Base-by-base conservation (phyloP, 2,329 filamentous ascomycete species). In the Alternaria conjuncta region DNA sequence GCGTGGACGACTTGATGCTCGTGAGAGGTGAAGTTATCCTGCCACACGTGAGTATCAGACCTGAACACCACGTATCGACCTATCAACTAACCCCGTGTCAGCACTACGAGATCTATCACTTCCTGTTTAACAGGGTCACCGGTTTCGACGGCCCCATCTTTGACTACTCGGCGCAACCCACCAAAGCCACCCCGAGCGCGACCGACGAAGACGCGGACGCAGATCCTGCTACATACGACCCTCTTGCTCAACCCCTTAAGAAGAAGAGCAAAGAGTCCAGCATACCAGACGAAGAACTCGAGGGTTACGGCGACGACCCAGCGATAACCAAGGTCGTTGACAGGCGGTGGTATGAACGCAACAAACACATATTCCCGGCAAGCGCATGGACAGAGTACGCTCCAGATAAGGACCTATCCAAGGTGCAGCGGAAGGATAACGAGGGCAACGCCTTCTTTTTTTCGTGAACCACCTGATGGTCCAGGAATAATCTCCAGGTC, bases 61-160 rank as follows among this genome's bases (percentile, higher is more conserved):
- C 7, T 36, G 41, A 5, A 57, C 32, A 41, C 41, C 1, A 25
- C 6, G 5, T 21, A 12, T 9, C 6, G 12, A 8, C 13, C 15
- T 10, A 45, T 68, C 78, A 60, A 78, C 55, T 26, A 9, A 41
- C n/a, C 2, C 4, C 12, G 21, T 26, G 50, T 8, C 76, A 98
- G 93, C 96, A 99, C 80, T 97, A 96, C 77, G 95, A 98, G 69
- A 94, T 99, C 78, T 96, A 98, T 79, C 96, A 95, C 82, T 98
- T 99, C 82, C 89, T 97, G 77, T 91, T 97, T 79, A 97, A 98
- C 79, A 93, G 91, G 74, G 92, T 89, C 25, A 80, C 88, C 2
- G 92, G 92, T 2, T 90, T 92, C n/a, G 88, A 89, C 41, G 90
- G 92, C 55, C 84, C 84, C 6, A 83, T 99, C 10, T 98, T 99